phyloP scores from a whole-genome alignment of 768 basidiomycete species.

The Mycena rosella region DNA sequence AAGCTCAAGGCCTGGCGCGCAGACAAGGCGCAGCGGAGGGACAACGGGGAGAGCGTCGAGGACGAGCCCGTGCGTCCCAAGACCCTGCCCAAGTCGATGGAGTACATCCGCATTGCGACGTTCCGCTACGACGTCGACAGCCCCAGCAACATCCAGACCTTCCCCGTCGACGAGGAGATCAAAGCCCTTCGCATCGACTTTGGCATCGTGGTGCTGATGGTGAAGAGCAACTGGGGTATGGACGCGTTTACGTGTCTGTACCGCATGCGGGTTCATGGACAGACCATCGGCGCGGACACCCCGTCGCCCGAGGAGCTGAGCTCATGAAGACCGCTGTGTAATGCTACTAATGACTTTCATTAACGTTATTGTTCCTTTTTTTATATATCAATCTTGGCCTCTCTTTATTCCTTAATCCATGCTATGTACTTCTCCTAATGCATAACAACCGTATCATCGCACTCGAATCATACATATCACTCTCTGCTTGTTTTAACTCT shows the following conservation, averaged over 20 bases:
- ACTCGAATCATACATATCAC: constrained; percentile 21
- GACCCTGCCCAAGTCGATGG: constrained; percentile 60
- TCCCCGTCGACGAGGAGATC: constrained; percentile 78
- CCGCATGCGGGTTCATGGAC: constrained; percentile 84
- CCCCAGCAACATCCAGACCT: constrained; percentile 79
- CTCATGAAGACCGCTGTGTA: constrained; percentile 24
- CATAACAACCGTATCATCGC: constrained; percentile 20
- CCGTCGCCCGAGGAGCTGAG: constrained; percentile 48
- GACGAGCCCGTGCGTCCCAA: constrained; percentile 57
- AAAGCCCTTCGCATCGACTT: constrained; percentile 82
- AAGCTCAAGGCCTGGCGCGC: constrained; percentile 70
- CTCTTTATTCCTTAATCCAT: constrained; percentile 32
- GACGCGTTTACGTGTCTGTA: constrained; percentile 91
- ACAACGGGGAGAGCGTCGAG: constrained; percentile 47
- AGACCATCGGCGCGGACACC: constrained; percentile 58
- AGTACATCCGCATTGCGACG: constrained; percentile 74
- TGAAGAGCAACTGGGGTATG: constrained; percentile 91
- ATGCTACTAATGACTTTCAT: constrained; percentile 32
- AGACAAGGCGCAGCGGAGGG: constrained; percentile 53
- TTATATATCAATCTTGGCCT: constrained; percentile 23
- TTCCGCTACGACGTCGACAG: constrained; percentile 76
- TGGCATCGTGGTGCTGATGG: constrained; percentile 82
- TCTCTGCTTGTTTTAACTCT: constrained; percentile 23
- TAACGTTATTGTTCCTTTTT: constrained; percentile 37
- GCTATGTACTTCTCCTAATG: constrained; percentile 36